Evolutionary conservation across 1,284 basidiomycete genomes (phyloP).

Genomic region (Irpex sp.): DNA sequence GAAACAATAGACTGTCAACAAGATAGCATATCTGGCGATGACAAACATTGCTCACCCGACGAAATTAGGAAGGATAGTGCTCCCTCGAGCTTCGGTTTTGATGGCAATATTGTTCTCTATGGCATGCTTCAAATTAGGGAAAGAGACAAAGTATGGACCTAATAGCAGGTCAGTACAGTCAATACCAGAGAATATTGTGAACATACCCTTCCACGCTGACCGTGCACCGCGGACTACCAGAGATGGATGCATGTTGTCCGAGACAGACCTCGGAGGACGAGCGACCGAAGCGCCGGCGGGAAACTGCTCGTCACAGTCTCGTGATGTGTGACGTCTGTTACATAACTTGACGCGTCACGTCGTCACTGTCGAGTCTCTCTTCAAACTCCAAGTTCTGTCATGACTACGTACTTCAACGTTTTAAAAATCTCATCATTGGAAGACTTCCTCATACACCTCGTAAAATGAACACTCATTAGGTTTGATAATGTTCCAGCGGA

Average conservation of each 20-base stretch:
- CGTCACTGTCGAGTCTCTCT: background rate
- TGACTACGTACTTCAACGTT: background rate
- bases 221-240: conserved; percentile 25
- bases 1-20: too few relatives aligned
- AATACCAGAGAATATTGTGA: background rate
- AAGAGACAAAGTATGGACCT: conserved; percentile 96
- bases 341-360: background rate
- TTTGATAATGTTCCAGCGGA: too few relatives aligned
- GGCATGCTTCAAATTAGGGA: conserved; percentile 87
- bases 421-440: too few relatives aligned
- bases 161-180: background rate
- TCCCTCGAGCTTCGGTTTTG: conserved; percentile 85
- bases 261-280: background rate
- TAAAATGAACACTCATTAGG: too few relatives aligned
- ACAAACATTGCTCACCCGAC: conserved; percentile 64
- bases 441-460: too few relatives aligned
- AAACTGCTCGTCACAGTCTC: background rate
- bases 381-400: background rate
- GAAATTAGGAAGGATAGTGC: conserved; percentile 94
- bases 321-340: background rate
- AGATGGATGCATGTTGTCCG: conserved; percentile 25
- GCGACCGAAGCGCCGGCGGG: background rate
- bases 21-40: too few relatives aligned
- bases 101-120: conserved; percentile 84
- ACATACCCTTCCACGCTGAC: conserved; percentile 33